Evolutionary conservation across 768 basidiomycete species (phyloP), one percentile per base, ranked within the genome.

Genomic region (Trametes elegans): DNA sequence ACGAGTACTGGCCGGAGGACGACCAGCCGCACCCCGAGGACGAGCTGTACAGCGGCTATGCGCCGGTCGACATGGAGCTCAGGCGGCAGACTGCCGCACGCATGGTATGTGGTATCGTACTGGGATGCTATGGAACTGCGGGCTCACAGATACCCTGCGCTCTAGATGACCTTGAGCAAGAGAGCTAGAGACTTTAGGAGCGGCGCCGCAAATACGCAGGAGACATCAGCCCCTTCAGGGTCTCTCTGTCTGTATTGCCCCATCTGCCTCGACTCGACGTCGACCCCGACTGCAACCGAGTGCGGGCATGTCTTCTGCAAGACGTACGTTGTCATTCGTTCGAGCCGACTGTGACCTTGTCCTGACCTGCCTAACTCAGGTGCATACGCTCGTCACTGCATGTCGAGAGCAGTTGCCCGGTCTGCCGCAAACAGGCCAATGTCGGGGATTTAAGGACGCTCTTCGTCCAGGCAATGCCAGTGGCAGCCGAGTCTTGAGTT

Each of bases 291-390:
- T 34, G 63, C 64, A 7, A 71, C 70, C 5, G 56, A 53, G 10
- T 71, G 71, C 50, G 71, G 70, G 14, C 70, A 70, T 42, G 26
- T 70, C 44, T 73, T 71, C 55, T 71, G 71, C 57, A 56, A 63
- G n/a, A 23, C 62, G 71, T 71, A 49, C 59, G 71, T 66, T 2
- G 10, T 8, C n/a, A 11, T n/a, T 21, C 26, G 4, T 16, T 1
- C 41, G 5, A 27, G 23, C 26, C 31, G 5, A 13, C 38, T 11
- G 13, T 35, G 21, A 27, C 23, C 11, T 1, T n/a, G 13, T 9
- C 6, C 55, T 52, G 29, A 54, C 27, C 18, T 1, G 2, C 0
- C 27, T 27, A 14, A 10, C 35, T 8, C 38, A 64, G 62, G 24
- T 64, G 62, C 41, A 57, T 64, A 24, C 31, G 10, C 34, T n/a